Evolutionary conservation across 352 stramenopile species (phyloP), one percentile per base, ranked within the genome.

Genomic region (Halophytophthora batemanensis): DNA sequence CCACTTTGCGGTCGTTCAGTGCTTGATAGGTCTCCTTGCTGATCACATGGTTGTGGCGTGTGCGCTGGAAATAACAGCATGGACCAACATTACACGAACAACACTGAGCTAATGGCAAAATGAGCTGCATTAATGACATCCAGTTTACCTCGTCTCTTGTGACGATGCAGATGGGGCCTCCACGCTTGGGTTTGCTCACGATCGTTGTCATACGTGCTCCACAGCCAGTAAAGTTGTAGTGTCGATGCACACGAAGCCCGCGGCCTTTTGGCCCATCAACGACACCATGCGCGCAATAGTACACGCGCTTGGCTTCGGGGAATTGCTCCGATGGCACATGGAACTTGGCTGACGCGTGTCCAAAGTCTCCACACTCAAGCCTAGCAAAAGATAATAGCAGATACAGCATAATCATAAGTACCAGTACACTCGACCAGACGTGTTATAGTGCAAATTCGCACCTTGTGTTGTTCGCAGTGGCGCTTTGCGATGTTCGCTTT

Each of bases 1-100:
- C 5, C 6, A 48, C 37, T 11, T 48, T 48, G n/a, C n/a, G n/a
- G n/a, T n/a, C n/a, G 42, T 48, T 37, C 3, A 4, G 25, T 36
- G 33, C 14, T 37, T 14, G 15, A 25, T 25, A 48, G 13, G 37
- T 48, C 42, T 48, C 42, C 17, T 21, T 15, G 8, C 6, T 48
- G 25, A 48, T 22, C 5, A 15, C 3, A 6, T 48, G 42, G 42
- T 48, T 48, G 42, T 48, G 42, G n/a, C 15, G 14, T 48, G 25
- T 8, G 25, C 25, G 25, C 25, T 31, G n/a, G n/a, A n/a, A n/a
- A n/a, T n/a, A n/a, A 31, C 25, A 31, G 25, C 25, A 8, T 8
- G 8, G 4, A 8, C 4, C 8, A 31, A 31, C 25, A 31, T 31
- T 10, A 31, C 4, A 31, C 8, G 25, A 31, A 31, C 25, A 31